Evolutionary conservation across 257 asterid genomes (phyloP), one percentile per base, ranked within the genome.

Genomic region (Nicotiana knightiana): DNA sequence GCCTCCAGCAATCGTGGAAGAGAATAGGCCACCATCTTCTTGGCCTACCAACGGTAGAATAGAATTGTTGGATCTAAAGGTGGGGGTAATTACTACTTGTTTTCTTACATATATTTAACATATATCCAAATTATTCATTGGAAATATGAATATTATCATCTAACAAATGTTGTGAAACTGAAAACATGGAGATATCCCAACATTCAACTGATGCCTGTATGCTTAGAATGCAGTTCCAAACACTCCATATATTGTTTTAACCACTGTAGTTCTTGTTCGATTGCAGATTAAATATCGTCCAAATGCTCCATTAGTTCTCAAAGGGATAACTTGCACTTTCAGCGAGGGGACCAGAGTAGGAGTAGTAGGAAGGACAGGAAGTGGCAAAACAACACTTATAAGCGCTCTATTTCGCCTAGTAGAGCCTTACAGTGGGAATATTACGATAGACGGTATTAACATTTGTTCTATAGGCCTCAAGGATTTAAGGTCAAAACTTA

Each of bases 291-390:
- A 93, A 59, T 94, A 91, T 51, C 91, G 97, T 18, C 88, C 92
- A 0, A 93, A 94, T 87, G 88, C 97, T 32, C 97, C 97, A n/a
- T 21, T 88, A 76, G 92, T 94, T 63, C 94, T 94, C 13, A 90
- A 93, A 76, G 97, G 97, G 83, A 87, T 93, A 75, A 91, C 91
- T 5, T 93, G 98, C 89, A 88, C 91, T 18, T 91, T 94, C 86
- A 80, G 58, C 54, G 96, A 90, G 91, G 97, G 93, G 80, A 87
- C 71, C 1, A 83, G 95, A 86, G 85, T 91, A 18, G 98, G 98
- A 59, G 90, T 94, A 10, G 97, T 94, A 78, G 98, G 97, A 63
- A 87, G 98, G 89, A 94, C 98, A 0, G 97, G 98, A 82, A 94
- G 98, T 30, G 98, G 98, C 30, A 94, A 93, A 84, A 91, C 97